Evolutionary conservation across 192 early-diverging fungal genomes (phyloP), one percentile per base, ranked within the genome.

Genomic region (Umbelopsis isabellina): DNA sequence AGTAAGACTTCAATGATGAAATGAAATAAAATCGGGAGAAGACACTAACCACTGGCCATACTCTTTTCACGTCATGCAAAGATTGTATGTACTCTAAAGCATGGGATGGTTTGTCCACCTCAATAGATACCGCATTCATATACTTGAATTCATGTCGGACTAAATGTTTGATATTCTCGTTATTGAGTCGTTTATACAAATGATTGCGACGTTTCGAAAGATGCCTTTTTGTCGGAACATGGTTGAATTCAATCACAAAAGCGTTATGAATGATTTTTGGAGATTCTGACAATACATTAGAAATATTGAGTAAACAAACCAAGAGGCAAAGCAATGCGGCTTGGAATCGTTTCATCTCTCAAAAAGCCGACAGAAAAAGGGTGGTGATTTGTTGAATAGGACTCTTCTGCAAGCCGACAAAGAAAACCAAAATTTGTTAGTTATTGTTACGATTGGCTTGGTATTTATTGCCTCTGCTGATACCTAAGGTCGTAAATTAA

Each of bases 51-150:
- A 87, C 71, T 30, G 79, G 84, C 83, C 82, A 83, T 47, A 82
- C 69, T 46, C 72, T 66, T 74, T 82, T 82, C 45, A 85, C 66
- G 7, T 69, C 77, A 3, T 53, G 33, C 6, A 68, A 46, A 20
- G 79, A 65, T 21, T 65, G 25, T n/a, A 76, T 67, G 46, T 82
- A 74, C 11, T 52, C 66, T 1, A 71, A 10, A 1, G 75, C 76
- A 35, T 79, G 67, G 12, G 79, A 51, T 12, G 65, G 16, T 7
- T 76, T 73, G 11, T 79, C 70, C 27, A 85, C 76, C 2, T 49
- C 71, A 30, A 87, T 52, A 23, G 86, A 76, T 25, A 83, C 76
- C 8, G 82, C 80, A 66, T 83, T 82, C 33, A 87, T 80, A 44
- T 80, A 33, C 33, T 79, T 65, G 27, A 78, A 82, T 49, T 79